phyloP scores from a whole-genome alignment of 805 yeast genomes.

The Lipomyces lipofer region DNA sequence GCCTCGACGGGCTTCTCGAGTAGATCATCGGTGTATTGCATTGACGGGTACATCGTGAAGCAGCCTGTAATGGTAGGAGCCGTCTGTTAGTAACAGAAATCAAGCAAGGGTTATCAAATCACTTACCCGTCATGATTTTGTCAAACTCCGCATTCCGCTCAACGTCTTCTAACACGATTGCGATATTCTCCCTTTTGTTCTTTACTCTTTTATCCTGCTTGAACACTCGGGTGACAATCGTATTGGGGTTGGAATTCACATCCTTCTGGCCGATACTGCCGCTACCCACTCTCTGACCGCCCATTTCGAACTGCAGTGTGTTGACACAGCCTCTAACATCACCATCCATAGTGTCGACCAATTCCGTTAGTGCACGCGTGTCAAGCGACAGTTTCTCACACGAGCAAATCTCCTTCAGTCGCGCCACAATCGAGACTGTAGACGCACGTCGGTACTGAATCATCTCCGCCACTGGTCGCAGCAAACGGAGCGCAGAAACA shows the following conservation, averaged over 20 bases:
- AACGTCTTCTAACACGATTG: constrained; percentile 48
- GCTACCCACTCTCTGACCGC: constrained; percentile 10
- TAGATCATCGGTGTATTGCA: constrained; percentile 64
- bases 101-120: neutral
- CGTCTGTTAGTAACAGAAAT: neutral
- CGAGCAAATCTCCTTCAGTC: constrained; percentile 54
- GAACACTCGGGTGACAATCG: constrained; percentile 63
- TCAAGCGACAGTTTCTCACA: constrained; percentile 54
- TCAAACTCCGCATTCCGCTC: constrained; percentile 56
- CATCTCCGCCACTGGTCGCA: constrained; percentile 73
- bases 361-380: constrained; percentile 56
- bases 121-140: constrained; percentile 50
- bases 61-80: no score
- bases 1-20: constrained; percentile 58
- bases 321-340: constrained; percentile 87
- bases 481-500: constrained; percentile 68
- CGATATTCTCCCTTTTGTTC: constrained; percentile 39
- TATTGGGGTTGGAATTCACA: constrained; percentile 63
- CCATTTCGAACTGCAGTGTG: constrained; percentile 65
- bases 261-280: constrained; percentile 52
- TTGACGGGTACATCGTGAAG: constrained; percentile 62
- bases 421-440: constrained; percentile 48
- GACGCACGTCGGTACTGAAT: constrained; percentile 64
- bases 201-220: constrained; percentile 44
- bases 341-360: constrained; percentile 70